Base-by-base conservation (phyloP, 1,139 yeast genomes). In the Blastobotrys niveus region DNA sequence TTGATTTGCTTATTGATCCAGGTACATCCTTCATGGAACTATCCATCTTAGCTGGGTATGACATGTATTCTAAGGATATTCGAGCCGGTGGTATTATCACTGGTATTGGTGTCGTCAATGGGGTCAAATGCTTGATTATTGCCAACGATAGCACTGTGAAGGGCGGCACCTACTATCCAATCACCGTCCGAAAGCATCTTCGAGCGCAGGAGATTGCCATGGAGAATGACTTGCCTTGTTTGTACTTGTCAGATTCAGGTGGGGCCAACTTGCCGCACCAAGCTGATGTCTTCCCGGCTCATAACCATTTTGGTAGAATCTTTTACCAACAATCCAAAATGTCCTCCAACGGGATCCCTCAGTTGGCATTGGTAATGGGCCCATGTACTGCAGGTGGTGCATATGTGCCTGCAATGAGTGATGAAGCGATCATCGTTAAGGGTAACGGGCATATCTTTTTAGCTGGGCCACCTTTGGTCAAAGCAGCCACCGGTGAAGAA, bases 361-460 rank as follows among this genome's bases (percentile, higher is more conserved):
- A 62, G 48, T 50, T 63, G 42, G 60, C 67, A 9, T 50, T 63
- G 29, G 66, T 63, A 5, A 51, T 63, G 42, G 67, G 67, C 3
- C 66, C 66, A n/a, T 63, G 66, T 34, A 63, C 67, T 14, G 67
- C 67, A n/a, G 67, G 67, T 14, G 67, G 67, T 6, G 67, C 67
- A 33, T 63, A 63, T 46, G 66, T 63, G 6, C 67, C 67, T 7
- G 67, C 66, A 19, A 61, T 63, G 65, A 58, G 63, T 18, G 66
- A 62, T 45, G 66, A 63, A 49, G 56, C 65, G 22, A 61, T 63
- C 43, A 62, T 63, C 34, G 67, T 63, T 45, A 55, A 55, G 42
- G 64, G 64, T 5, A 58, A 60, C 7, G 67, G 66, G 31, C 66
- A 63, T 42, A 62, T 63, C 31, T 63, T 63, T 50, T 50, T 63